Conservation (phyloP, 2,329 filamentous ascomycete genomes). For the Alternaria alternata region DNA sequence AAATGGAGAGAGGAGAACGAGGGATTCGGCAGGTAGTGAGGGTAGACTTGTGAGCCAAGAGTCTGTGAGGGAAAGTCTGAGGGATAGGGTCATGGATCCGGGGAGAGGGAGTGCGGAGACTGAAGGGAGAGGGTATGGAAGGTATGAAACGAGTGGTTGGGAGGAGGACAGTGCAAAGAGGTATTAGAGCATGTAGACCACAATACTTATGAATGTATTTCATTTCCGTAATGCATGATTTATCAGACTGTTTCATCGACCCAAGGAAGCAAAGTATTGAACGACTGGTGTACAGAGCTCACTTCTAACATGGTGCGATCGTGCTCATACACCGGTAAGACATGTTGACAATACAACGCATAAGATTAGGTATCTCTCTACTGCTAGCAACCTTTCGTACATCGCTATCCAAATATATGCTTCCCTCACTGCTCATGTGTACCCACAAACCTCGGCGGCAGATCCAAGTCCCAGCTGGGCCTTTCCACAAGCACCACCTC, state of each 20-base stretch:
- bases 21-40: conserved; percentile 18
- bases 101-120: conserved; percentile 14
- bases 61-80: conserved; percentile 10
- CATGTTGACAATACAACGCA: conserved; percentile 1
- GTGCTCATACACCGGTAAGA: neutral
- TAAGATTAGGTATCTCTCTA: conserved; percentile 5
- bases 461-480: conserved; percentile 81
- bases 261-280: neutral
- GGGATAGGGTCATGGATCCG: conserved; percentile 11
- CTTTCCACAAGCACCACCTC: conserved; percentile 91
- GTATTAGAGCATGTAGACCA: neutral
- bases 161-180: conserved; percentile 1
- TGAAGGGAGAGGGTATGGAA: conserved; percentile 4
- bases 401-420: neutral
- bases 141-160: conserved; percentile 8
- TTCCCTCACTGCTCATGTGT: conserved; percentile 42
- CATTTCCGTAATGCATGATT: neutral
- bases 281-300: neutral
- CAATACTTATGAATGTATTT: neutral
- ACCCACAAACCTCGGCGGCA: conserved; percentile 69
- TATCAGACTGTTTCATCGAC: neutral
- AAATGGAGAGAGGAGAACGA: conserved; percentile 7
- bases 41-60: conserved; percentile 4
- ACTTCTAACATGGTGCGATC: neutral
- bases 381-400: neutral